phyloP scores from a whole-genome alignment of 2,329 filamentous ascomycete genomes.

The Cyclaneusma minus region DNA sequence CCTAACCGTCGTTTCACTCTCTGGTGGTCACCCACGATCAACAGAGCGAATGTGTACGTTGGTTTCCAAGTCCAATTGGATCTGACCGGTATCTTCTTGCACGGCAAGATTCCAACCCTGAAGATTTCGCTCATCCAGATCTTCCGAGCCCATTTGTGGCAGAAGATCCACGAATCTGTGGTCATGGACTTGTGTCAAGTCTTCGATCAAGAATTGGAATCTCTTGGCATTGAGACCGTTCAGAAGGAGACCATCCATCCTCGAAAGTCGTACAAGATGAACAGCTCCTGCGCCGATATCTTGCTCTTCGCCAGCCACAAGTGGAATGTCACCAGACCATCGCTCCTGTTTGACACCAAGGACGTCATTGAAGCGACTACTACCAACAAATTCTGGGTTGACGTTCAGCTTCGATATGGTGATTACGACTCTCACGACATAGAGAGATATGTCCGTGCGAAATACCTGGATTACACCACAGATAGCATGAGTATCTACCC shows the following conservation, averaged over 20 bases:
- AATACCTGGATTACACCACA: constrained; percentile 97
- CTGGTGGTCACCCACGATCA: constrained; percentile 94
- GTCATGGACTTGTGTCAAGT: constrained; percentile 99
- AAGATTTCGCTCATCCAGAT: constrained; percentile 99
- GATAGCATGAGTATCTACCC: constrained; percentile 99
- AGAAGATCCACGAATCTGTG: constrained; percentile 97
- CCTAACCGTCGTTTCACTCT: constrained; percentile 96
- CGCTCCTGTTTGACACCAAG: constrained; percentile 88
- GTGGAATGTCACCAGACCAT: constrained; percentile 94
- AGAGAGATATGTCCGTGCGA: constrained; percentile 90
- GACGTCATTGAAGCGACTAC: constrained; percentile 86
- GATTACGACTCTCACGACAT: constrained; percentile 99
- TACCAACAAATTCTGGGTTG: constrained; percentile 98
- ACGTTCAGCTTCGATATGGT: constrained; percentile 90
- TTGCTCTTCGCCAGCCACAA: constrained; percentile 94
- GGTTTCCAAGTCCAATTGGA: constrained; percentile 99
- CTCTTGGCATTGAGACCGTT: constrained; percentile 88
- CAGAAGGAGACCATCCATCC: constrained; percentile 99
- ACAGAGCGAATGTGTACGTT: constrained; percentile 92
- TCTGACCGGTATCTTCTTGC: constrained; percentile 94
- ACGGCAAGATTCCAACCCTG: constrained; percentile 94
- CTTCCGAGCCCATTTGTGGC: constrained; percentile 98
- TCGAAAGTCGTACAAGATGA: constrained; percentile 99
- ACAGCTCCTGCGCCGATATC: constrained; percentile 96
- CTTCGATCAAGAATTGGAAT: constrained; percentile 93